Base-by-base conservation (phyloP, 225 moss, liverwort and hornwort genomes). In the Bryum argenteum region DNA sequence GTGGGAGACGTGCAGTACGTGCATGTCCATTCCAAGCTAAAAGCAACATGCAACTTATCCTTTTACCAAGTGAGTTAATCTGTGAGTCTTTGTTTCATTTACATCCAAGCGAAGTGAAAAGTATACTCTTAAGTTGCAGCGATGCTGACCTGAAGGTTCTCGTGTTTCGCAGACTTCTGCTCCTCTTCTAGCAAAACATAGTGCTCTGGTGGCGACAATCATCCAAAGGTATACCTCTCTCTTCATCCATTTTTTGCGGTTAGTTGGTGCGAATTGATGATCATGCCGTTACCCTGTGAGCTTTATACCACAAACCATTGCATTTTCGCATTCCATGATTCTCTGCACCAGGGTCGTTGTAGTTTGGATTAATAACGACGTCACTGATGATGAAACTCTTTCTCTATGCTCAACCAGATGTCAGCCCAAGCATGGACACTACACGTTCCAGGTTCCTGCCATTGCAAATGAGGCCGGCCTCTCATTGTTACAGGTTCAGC, bases 21-120 rank as follows among this genome's bases (percentile, higher is more conserved):
- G 43, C 88, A 84, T 61, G 85, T 93, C 77, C 79, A 91, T 54
- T 96, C 96, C 41, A 93, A 85, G 80, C 65, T 93, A 8, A 90
- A 89, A 80, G 87, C 88, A 67, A 87, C 91, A 48, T 96, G 96
- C 76, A 83, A 70, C 45, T 69, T 96, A 64, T 81, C 89, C 66
- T 96, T 96, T 61, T 90, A 96, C 71, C 83, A 63, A 66, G 88
- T 88, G 47, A 88, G 78, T 70, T 21, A 68, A 23, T 48, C 56
- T 54, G 5, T 70, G 24, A 8, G 14, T 56, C 13, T 8, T 38
- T 6, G 15, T 21, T 9, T 38, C 24, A 78, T 61, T 62, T 24
- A 50, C 0, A 55, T 47, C 19, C 48, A 38, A 43, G 59, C 45
- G 53, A 11, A 37, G 11, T 3, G 10, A 51, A 20, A 44, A 66